phyloP scores from a whole-genome alignment of 116 monocot genomes.

The Iris pallida region DNA sequence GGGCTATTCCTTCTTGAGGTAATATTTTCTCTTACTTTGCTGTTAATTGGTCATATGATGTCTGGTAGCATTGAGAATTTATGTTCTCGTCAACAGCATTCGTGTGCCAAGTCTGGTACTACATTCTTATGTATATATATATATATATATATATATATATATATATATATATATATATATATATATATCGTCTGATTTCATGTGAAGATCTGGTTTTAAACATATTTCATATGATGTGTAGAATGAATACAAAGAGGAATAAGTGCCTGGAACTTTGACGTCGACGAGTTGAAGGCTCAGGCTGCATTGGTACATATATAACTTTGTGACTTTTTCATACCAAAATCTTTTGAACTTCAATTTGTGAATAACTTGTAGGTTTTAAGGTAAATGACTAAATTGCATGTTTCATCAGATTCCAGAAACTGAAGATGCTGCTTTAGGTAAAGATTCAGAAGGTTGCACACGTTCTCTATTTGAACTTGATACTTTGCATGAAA shows the following conservation, averaged over 20 bases:
- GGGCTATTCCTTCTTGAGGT: no score
- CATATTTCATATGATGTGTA: slow-evolving; percentile 10
- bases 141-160: no score
- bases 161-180: not conserved
- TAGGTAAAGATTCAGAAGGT: slow-evolving; percentile 31
- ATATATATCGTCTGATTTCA: not conserved
- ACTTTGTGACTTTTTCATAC: not conserved
- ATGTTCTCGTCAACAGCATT: not conserved
- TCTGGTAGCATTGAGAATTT: not conserved
- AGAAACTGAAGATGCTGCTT: slow-evolving; percentile 31
- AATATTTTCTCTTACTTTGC: no score
- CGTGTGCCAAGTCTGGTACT: not conserved
- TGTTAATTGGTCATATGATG: no score
- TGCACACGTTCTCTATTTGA: slow-evolving; percentile 39
- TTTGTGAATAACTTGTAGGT: not conserved
- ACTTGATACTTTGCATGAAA: slow-evolving; percentile 36
- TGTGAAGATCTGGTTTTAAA: not conserved
- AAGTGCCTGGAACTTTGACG: slow-evolving; percentile 49
- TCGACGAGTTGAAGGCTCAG: slow-evolving; percentile 46
- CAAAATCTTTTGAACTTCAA: not conserved
- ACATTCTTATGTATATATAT: not conserved
- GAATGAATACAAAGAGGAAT: slow-evolving; percentile 58
- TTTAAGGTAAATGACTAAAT: not conserved
- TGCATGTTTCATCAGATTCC: slow-evolving; percentile 31
- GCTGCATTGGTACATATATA: slow-evolving; percentile 33